Evolutionary conservation across 2,329 filamentous ascomycete species (phyloP).

Genomic region (Colletotrichum gigasporum): DNA sequence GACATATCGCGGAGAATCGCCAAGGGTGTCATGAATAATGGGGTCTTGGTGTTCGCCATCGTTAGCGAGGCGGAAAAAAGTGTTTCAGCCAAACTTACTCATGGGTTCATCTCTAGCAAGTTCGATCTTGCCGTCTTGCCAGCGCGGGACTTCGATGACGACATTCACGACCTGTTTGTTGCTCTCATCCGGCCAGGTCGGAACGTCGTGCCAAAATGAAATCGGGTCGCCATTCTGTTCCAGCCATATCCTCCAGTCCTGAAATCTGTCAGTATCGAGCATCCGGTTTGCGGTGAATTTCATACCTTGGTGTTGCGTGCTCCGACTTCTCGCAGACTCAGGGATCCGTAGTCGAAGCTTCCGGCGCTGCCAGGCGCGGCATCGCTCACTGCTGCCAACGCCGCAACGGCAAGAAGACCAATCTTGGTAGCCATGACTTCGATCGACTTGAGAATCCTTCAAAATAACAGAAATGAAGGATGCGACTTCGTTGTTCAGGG

Average conservation of each 20-base stretch:
- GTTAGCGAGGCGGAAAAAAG: background rate
- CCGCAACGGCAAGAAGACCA: background rate
- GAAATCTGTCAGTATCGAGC: background rate
- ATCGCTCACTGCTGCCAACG: background rate
- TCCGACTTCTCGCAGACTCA: conserved; percentile 43
- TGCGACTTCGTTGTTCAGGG: background rate
- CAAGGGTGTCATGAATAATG: conserved; percentile 52
- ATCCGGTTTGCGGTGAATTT: too few relatives aligned
- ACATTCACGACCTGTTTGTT: conserved; percentile 47
- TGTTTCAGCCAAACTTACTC: conserved; percentile 36
- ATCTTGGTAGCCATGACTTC: background rate
- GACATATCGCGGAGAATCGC: conserved; percentile 47
- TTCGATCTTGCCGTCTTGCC: conserved; percentile 52
- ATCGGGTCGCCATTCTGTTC: conserved; percentile 49
- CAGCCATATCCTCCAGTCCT: conserved; percentile 53
- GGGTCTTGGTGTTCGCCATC: conserved; percentile 39
- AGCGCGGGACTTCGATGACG: conserved; percentile 52
- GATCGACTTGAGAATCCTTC: rapidly evolving
- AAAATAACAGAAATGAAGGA: background rate
- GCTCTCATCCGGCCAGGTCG: conserved; percentile 46
- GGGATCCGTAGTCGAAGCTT: background rate
- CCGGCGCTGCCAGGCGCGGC: background rate
- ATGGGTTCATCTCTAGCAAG: conserved; percentile 49
- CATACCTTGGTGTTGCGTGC: conserved; percentile 48
- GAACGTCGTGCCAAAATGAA: conserved; percentile 54